A percentile compares a stretch with the other conserved stretches of the same genome.
Conservation (phyloP, 2,329 filamentous ascomycete genomes). For the Fusarium coffeatum region DNA sequence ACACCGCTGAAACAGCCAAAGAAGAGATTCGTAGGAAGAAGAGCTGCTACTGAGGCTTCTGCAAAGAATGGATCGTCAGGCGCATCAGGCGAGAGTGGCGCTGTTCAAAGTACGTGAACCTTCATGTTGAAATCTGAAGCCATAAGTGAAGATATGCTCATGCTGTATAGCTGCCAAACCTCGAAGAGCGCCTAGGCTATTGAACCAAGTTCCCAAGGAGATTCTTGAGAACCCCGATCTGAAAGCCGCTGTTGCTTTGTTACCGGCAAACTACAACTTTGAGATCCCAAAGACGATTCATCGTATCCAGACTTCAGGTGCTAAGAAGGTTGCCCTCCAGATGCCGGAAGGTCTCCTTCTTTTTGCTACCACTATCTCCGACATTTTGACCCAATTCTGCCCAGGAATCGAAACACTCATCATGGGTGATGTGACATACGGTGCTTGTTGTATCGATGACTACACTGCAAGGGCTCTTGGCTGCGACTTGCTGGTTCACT, state of each 20-base stretch:
- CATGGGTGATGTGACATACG: conserved; percentile 99
- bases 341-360: conserved; percentile 95
- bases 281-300: conserved; percentile 99
- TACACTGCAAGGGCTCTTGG: conserved; percentile 94
- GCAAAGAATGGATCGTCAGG: conserved; percentile 54
- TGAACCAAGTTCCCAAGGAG: conserved; percentile 90
- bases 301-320: conserved; percentile 81
- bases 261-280: conserved; percentile 97
- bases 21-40: conserved; percentile 90
- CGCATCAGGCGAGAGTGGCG: conserved; percentile 46
- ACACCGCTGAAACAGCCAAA: conserved; percentile 77
- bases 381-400: conserved; percentile 95
- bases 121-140: conserved; percentile 1
- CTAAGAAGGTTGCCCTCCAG: conserved; percentile 90
- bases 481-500: conserved; percentile 94
- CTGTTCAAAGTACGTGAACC: conserved; percentile 63
- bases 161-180: conserved; percentile 71
- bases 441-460: conserved; percentile 98
- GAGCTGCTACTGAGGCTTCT: conserved; percentile 74
- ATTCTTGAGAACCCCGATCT: conserved; percentile 88
- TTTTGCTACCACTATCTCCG: conserved; percentile 97
- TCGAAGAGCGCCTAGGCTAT: conserved; percentile 78
- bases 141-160: conserved; percentile 29
- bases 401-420: conserved; percentile 92
- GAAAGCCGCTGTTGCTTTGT: conserved; percentile 85